phyloP scores from a whole-genome alignment of 176 grass and related monocot species.

The Secale cereale region DNA sequence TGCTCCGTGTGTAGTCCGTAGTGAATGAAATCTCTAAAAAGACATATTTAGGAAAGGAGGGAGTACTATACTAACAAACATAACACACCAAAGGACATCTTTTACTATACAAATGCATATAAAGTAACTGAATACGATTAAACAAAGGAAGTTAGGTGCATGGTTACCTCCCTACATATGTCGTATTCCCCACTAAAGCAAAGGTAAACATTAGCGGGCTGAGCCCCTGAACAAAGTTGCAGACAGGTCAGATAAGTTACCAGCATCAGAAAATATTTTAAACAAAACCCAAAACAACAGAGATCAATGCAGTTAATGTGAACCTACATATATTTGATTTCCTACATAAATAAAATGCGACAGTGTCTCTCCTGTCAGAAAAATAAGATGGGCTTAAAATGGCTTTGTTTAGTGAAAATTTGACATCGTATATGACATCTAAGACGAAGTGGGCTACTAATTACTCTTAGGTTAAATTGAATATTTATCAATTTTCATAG shows the following conservation, averaged over 20 bases:
- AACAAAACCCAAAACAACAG: neutral
- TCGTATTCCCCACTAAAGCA: conserved; percentile 80
- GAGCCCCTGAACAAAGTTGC: conserved; percentile 62
- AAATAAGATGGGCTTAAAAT: neutral
- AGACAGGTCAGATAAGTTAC: conserved; percentile 36
- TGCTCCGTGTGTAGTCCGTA: too few relatives aligned
- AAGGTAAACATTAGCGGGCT: conserved; percentile 95
- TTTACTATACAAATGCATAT: neutral
- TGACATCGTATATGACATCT: neutral
- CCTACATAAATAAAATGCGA: neutral
- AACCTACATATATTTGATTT: conserved; percentile 8
- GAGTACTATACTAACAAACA: neutral
- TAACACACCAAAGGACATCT: neutral
- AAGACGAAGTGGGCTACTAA: neutral
- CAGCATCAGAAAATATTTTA: neutral
- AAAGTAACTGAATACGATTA: neutral
- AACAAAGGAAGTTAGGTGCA: conserved; percentile 1
- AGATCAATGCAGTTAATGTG: neutral
- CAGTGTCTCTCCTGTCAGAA: neutral
- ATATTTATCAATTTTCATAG: neutral
- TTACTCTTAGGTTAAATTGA: neutral
- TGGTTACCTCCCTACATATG: conserved; percentile 93
- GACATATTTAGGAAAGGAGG: too few relatives aligned
- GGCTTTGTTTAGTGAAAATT: neutral
- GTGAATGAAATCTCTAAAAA: too few relatives aligned